Base-by-base conservation (phyloP, 164 flowering plant genomes). In the Nymphaea thermarum region DNA sequence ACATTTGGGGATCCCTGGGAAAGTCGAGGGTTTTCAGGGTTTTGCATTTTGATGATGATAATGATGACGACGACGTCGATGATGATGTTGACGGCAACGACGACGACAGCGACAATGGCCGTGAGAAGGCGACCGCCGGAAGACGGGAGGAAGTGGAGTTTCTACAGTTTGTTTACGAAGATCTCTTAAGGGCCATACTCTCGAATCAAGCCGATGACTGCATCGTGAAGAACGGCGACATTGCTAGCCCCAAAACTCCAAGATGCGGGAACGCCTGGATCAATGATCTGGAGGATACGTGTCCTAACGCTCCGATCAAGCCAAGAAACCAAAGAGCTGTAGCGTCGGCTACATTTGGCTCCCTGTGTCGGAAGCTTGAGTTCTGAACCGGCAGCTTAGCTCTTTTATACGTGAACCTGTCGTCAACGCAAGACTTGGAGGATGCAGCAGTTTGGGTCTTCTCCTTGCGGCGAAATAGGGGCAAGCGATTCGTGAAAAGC, bases 311-410 rank as follows among this genome's bases (percentile, higher is more conserved):
- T 17, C 96, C 93, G 3, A 62, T 62, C 41, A 62, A 62, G 17
- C 64, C 64, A 17, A 62, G 64, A 17, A 62, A 4, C 41, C n/a
- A 62, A 62, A 7, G 3, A 51, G 8, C 14, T 51, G 57, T 51
- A 15, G 57, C 57, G 57, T 51, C 57, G 8, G 57, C 8, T 8
- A 51, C 57, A 15, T 17, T 62, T 4, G 64, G 64, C 11, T 62
- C 64, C n/a, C n/a, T 84, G 25, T 78, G 88, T 80, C 80, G 83
- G 70, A 89, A 84, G 82, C 91, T 89, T 59, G 82, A 86, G 66
- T 89, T 89, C 77, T 81, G 72, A 78, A 11, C 57, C 12, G 57
- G 12, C 57, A 10, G 57, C 57, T 51, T 5, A 3, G 8, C 57
- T 51, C 57, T 51, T 51, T 51, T 51, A 8, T 25, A 25, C 36